Conservation (phyloP, 257 asterid genomes). For the Jacaranda copaia region DNA sequence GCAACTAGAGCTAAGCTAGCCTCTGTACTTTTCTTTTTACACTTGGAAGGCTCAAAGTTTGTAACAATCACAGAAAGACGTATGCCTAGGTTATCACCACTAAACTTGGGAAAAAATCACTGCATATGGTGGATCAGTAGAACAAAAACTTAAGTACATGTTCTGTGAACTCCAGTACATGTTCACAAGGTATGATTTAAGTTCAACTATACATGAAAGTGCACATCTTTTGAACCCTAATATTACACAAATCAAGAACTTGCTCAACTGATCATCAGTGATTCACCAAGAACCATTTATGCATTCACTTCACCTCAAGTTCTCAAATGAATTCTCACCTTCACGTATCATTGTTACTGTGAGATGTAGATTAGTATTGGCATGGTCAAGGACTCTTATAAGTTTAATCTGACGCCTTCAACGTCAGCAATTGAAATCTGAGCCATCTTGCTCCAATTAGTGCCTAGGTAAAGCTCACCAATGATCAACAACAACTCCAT, state of each 20-base stretch:
- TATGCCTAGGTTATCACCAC: background rate
- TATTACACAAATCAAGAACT: background rate
- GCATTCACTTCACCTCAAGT: slow-evolving; percentile 18
- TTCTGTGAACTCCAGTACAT: background rate
- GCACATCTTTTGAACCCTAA: background rate
- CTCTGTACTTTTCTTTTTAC: background rate
- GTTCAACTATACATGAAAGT: background rate
- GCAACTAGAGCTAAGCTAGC: slow-evolving; percentile 16
- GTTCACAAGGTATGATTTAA: background rate
- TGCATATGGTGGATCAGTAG: background rate
- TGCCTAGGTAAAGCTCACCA: background rate
- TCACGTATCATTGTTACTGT: slow-evolving; percentile 10
- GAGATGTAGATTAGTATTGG: slow-evolving; percentile 4
- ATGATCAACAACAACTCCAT: slow-evolving; percentile 5
- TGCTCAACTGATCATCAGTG: background rate
- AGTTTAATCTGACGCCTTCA: slow-evolving; percentile 14
- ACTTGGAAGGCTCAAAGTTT: background rate
- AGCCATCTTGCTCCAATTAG: background rate
- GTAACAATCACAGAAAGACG: background rate
- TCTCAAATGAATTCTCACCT: slow-evolving; percentile 19
- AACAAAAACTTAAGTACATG: background rate
- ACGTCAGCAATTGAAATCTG: background rate
- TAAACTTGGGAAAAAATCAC: background rate
- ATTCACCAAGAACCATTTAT: slow-evolving; percentile 6
- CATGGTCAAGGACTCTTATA: slow-evolving; percentile 14